phyloP scores from a whole-genome alignment of 2,329 filamentous ascomycete genomes.

The Fusarium goolgardi region DNA sequence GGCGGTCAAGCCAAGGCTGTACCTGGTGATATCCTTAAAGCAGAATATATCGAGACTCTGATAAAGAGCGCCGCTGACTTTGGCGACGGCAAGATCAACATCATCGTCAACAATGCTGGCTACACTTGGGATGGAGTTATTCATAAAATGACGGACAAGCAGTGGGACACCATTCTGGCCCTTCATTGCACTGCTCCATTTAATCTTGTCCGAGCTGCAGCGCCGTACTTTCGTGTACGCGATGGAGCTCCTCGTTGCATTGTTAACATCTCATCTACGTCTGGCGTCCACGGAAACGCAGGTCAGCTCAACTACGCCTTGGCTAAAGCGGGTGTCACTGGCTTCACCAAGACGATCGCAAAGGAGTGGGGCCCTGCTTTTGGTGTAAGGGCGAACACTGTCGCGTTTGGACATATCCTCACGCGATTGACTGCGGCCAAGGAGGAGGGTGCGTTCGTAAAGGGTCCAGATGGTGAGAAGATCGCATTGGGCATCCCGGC shows the following conservation, averaged over 20 bases:
- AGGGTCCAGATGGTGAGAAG: constrained; percentile 79
- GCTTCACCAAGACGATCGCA: constrained; percentile 88
- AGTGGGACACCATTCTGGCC: constrained; percentile 89
- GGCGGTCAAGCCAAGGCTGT: constrained; percentile 78
- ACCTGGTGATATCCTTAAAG: constrained; percentile 79
- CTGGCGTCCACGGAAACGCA: constrained; percentile 85
- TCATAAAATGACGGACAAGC: constrained; percentile 91
- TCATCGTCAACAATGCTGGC: constrained; percentile 91
- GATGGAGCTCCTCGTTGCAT: constrained; percentile 83
- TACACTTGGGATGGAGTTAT: constrained; percentile 95
- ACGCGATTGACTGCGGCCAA: constrained; percentile 86
- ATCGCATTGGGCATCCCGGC: constrained; percentile 79
- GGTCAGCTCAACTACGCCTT: constrained; percentile 92
- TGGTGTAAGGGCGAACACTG: constrained; percentile 83
- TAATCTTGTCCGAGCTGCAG: constrained; percentile 81
- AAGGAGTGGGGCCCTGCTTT: constrained; percentile 92
- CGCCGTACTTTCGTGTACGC: constrained; percentile 87
- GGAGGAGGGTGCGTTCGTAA: constrained; percentile 83
- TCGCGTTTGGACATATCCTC: constrained; percentile 85
- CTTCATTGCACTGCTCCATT: constrained; percentile 89
- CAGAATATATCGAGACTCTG: constrained; percentile 76
- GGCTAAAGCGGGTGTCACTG: constrained; percentile 85
- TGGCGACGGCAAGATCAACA: constrained; percentile 87
- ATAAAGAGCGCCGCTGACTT: constrained; percentile 82
- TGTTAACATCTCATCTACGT: constrained; percentile 86